A percentile compares a stretch with the other conserved stretches of the same genome.
These are phyloP conservation scores for Quercus alba DNA, from an alignment of 306 rosid genomes.

Conservation along the genomic window DNA sequence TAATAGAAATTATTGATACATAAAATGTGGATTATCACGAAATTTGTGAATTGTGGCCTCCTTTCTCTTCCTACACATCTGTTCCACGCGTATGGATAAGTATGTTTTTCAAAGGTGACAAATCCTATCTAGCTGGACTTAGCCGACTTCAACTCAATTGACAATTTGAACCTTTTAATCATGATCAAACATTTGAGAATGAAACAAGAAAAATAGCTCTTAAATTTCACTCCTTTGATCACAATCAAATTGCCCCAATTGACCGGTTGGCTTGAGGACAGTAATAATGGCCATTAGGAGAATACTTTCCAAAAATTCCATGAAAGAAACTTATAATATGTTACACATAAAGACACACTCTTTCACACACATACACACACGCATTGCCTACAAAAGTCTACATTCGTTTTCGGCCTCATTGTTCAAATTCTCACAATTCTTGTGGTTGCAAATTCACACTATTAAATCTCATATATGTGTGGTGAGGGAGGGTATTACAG, in stretches of 20 bases:
- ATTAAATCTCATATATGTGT: constrained; percentile 11
- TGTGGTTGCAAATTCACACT: constrained; percentile 31
- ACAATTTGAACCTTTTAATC: too few relatives aligned
- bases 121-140: not conserved
- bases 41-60: not conserved
- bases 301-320: too few relatives aligned
- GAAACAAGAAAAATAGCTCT: too few relatives aligned
- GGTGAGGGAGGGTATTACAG: constrained; percentile 20
- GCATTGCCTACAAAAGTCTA: too few relatives aligned
- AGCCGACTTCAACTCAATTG: not conserved
- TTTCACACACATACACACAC: not conserved
- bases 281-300: too few relatives aligned
- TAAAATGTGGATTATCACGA: not conserved
- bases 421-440: constrained; percentile 4
- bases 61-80: not conserved
- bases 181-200: too few relatives aligned
- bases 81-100: not conserved
- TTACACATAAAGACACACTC: not conserved
- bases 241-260: not conserved
- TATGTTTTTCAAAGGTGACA: not conserved
- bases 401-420: constrained; percentile 7
- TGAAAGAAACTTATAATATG: too few relatives aligned
- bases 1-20: not conserved
- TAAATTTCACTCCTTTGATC: not conserved
- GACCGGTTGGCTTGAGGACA: not conserved